A percentile compares a stretch with the other conserved stretches of the same genome.
These are phyloP conservation scores for Venturiaceae sp. DNA, from an alignment of 2,329 filamentous ascomycete genomes.

Conservation along the genomic window DNA sequence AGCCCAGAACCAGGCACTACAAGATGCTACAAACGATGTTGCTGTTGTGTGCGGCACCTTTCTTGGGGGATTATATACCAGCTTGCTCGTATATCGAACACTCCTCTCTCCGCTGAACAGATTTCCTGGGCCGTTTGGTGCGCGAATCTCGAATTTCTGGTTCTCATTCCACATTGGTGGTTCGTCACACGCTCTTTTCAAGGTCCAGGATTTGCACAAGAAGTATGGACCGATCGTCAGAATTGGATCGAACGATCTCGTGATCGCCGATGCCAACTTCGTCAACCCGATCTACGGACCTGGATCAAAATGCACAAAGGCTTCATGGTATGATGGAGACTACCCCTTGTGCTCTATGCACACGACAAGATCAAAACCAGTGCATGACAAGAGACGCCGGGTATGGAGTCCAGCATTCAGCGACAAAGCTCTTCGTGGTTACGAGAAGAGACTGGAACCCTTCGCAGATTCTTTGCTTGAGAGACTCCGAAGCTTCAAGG, in stretches of 20 bases:
- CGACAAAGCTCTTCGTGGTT: slow-evolving; percentile 31
- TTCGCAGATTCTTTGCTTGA: slow-evolving; percentile 26
- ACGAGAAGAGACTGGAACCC: slow-evolving; percentile 26
- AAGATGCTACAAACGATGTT: neutral
- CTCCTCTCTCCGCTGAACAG: slow-evolving; percentile 8
- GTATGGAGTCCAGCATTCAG: slow-evolving; percentile 37
- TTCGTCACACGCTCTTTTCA: slow-evolving; percentile 16
- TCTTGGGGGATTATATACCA: neutral
- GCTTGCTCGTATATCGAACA: slow-evolving; percentile 4
- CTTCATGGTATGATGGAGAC: slow-evolving; percentile 22
- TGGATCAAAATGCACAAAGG: slow-evolving; percentile 28
- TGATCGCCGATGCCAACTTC: slow-evolving; percentile 27
- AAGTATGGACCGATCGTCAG: slow-evolving; percentile 37
- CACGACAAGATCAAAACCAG: slow-evolving; percentile 30
- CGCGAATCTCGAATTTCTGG: slow-evolving; percentile 11
- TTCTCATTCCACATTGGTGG: neutral
- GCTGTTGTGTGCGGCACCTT: neutral
- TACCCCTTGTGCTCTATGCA: slow-evolving; percentile 27
- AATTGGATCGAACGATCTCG: slow-evolving; percentile 37
- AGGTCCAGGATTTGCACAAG: slow-evolving; percentile 12
- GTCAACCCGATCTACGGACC: slow-evolving; percentile 34
- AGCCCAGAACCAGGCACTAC: neutral
- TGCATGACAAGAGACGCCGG: slow-evolving; percentile 36
- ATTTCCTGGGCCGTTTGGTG: slow-evolving; percentile 8
- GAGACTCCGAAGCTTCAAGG: slow-evolving; percentile 15